Conservation (phyloP, 2,329 filamentous ascomycete species). For the Incumbomyces delicatus region DNA sequence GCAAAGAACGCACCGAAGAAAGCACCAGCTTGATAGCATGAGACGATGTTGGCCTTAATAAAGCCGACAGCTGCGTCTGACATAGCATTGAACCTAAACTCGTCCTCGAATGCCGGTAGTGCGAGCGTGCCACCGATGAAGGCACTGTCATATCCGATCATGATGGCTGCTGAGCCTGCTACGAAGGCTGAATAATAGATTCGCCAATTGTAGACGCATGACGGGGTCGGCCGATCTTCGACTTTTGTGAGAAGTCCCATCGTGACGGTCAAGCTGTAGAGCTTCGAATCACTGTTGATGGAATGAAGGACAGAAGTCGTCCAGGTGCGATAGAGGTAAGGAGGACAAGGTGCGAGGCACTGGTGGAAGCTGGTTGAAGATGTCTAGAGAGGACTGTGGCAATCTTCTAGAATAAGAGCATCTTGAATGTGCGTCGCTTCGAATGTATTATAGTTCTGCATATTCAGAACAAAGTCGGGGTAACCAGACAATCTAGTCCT, state of each 20-base stretch:
- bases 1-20: slow-evolving; percentile 70
- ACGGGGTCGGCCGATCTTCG: slow-evolving; percentile 45
- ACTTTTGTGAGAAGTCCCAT: slow-evolving; percentile 33
- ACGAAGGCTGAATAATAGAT: slow-evolving; percentile 46
- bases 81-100: slow-evolving; percentile 55
- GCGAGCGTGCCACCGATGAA: slow-evolving; percentile 72
- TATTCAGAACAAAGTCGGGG: too few relatives aligned
- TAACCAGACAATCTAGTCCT: too few relatives aligned
- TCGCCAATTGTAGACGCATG: slow-evolving; percentile 51
- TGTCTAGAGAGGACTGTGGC: neutral
- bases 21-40: slow-evolving; percentile 70
- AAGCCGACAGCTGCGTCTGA: slow-evolving; percentile 42
- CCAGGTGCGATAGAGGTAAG: too few relatives aligned
- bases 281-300: too few relatives aligned
- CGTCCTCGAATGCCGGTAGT: slow-evolving; percentile 56
- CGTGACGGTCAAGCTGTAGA: slow-evolving; percentile 20
- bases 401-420: neutral
- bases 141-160: slow-evolving; percentile 58
- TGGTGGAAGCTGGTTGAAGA: too few relatives aligned
- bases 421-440: too few relatives aligned
- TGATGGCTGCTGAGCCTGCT: slow-evolving; percentile 48
- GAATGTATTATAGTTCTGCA: neutral
- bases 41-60: slow-evolving; percentile 66
- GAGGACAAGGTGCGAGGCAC: too few relatives aligned
- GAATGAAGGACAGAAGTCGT: too few relatives aligned